A percentile compares a stretch with the other conserved stretches of the same genome.
Evolutionary conservation across 257 asterid genomes (phyloP).

Genomic region (Solanum neorickii): DNA sequence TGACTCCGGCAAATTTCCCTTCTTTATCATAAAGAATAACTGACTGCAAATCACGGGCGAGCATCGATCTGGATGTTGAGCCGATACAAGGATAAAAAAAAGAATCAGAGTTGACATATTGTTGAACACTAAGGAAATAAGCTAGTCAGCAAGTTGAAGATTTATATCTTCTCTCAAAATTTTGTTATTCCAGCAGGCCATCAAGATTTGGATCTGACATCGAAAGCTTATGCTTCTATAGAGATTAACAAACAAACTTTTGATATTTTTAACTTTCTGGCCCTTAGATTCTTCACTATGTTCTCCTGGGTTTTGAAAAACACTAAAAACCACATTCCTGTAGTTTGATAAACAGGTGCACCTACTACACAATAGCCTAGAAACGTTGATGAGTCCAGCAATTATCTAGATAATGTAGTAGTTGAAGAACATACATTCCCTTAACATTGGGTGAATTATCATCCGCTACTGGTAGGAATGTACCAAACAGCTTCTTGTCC

Average conservation of each 20-base stretch:
- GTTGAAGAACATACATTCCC: conserved; percentile 46
- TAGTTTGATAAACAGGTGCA: neutral
- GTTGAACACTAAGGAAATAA: neutral
- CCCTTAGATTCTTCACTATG: neutral
- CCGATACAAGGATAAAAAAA: neutral
- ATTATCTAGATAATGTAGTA: neutral
- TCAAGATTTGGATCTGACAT: neutral
- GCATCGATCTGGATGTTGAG: conserved; percentile 56
- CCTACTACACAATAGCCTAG: neutral
- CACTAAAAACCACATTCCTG: neutral
- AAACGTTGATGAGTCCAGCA: neutral
- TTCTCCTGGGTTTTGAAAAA: neutral
- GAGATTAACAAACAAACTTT: neutral
- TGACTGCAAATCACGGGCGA: conserved; percentile 90
- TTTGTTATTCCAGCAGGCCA: neutral
- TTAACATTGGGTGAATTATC: conserved; percentile 42
- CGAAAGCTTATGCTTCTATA: neutral
- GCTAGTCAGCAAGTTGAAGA: neutral
- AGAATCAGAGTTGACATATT: neutral
- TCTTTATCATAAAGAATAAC: conserved; percentile 71
- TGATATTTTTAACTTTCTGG: neutral
- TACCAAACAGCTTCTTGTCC: conserved; percentile 86
- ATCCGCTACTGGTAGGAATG: conserved; percentile 62
- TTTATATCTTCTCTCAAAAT: neutral
- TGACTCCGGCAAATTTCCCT: conserved; percentile 82